A percentile compares a stretch with the other conserved stretches of the same genome.
Evolutionary conservation across 2,329 filamentous ascomycete genomes (phyloP).

Genomic region (Ascochyta fabae): DNA sequence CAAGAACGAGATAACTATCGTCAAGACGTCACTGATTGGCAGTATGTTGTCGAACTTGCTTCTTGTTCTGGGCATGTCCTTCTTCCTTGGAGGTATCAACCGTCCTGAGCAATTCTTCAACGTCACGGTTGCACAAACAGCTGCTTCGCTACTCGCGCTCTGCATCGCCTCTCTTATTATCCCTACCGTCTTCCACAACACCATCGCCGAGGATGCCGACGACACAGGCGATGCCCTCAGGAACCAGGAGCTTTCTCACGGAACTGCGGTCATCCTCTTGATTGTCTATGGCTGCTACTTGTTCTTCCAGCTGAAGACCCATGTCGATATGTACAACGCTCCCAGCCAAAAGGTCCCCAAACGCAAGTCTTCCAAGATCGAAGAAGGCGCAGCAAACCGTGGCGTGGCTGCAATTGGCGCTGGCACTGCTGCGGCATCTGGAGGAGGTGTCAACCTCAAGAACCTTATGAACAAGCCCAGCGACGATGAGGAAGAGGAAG

Average conservation of each 20-base stretch:
- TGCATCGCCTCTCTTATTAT: slow-evolving; percentile 85
- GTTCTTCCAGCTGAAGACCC: slow-evolving; percentile 89
- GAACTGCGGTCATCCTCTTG: slow-evolving; percentile 79
- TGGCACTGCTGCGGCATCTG: slow-evolving; percentile 57
- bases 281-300: slow-evolving; percentile 85
- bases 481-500: slow-evolving; percentile 58
- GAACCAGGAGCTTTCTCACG: slow-evolving; percentile 63
- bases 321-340: slow-evolving; percentile 78
- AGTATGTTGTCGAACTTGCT: slow-evolving; percentile 91
- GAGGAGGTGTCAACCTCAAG: slow-evolving; percentile 58
- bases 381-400: slow-evolving; percentile 57
- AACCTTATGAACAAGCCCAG: slow-evolving; percentile 51
- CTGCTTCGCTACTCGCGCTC: slow-evolving; percentile 78
- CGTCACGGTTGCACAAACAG: slow-evolving; percentile 87
- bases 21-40: slow-evolving; percentile 90
- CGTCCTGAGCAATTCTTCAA: slow-evolving; percentile 89
- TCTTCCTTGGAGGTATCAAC: slow-evolving; percentile 84
- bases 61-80: slow-evolving; percentile 89
- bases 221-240: slow-evolving; percentile 31
- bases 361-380: slow-evolving; percentile 53
- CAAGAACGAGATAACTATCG: slow-evolving; percentile 78
- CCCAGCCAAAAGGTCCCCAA: slow-evolving; percentile 79
- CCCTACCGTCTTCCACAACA: slow-evolving; percentile 75
- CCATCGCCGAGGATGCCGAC: slow-evolving; percentile 36
- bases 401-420: slow-evolving; percentile 62